Evolutionary conservation across 306 rosid genomes (phyloP).

Genomic region (Pachyrhizus erosus): DNA sequence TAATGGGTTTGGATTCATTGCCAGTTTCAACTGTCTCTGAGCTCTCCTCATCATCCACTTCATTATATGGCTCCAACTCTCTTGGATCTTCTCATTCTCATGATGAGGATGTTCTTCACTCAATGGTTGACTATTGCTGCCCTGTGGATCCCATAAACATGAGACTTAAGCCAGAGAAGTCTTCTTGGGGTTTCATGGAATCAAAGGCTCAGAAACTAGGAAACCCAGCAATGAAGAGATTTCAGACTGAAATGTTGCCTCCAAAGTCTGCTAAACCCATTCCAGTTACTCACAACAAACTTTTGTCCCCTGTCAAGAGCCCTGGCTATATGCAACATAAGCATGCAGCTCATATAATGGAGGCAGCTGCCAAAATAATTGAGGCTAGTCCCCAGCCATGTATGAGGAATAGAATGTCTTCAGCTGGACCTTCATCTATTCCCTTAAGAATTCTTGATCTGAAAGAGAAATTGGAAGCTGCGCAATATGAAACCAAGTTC

Average conservation of each 20-base stretch:
- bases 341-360: constrained; percentile 67
- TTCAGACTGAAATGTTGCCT: constrained; percentile 78
- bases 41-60: constrained; percentile 49
- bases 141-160: constrained; percentile 47
- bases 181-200: constrained; percentile 53
- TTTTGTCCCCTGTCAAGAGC: constrained; percentile 76
- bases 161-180: constrained; percentile 55
- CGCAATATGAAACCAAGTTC: constrained; percentile 52
- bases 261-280: constrained; percentile 81
- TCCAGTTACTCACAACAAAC: constrained; percentile 73
- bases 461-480: constrained; percentile 70
- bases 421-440: constrained; percentile 63
- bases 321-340: constrained; percentile 60
- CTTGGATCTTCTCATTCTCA: constrained; percentile 51
- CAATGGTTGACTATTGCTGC: constrained; percentile 44
- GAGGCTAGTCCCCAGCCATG: constrained; percentile 66
- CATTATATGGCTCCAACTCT: constrained; percentile 50
- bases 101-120: constrained; percentile 44
- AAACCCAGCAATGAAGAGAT: constrained; percentile 60
- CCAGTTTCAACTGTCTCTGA: constrained; percentile 55
- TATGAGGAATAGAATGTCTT: constrained; percentile 50
- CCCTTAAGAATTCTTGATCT: constrained; percentile 73
- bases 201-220: constrained; percentile 48
- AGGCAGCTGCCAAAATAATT: constrained; percentile 81
- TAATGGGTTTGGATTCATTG: constrained; percentile 85